Percentiles rank a stretch among this genome's conserved stretches.
Conservation (phyloP, 2,329 filamentous ascomycete species). For the Sporothrix luriei region DNA sequence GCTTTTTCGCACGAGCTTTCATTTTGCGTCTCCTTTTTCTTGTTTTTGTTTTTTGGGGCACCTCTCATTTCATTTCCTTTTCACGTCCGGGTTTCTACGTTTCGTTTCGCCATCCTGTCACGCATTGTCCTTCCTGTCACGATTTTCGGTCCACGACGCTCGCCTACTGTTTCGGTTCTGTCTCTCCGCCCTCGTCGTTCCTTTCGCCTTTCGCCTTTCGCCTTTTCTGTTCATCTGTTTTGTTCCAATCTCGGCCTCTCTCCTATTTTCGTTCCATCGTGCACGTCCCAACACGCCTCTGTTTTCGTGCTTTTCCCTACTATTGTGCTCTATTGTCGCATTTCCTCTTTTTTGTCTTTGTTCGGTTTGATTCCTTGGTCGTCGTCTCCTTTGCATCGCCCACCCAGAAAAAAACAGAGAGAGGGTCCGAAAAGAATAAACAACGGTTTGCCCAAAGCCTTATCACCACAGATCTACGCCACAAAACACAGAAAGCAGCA, state of each 20-base stretch:
- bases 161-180: conserved; percentile 1
- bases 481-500: conserved; percentile 16
- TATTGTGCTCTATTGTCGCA: background rate
- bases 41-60: background rate
- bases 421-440: background rate
- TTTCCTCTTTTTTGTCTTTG: background rate
- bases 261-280: conserved; percentile 14
- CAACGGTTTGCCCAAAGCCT: conserved; percentile 4
- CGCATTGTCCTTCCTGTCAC: background rate
- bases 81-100: background rate
- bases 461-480: conserved; percentile 20
- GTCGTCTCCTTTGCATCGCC: background rate
- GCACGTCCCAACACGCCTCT: background rate
- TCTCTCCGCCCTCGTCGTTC: background rate
- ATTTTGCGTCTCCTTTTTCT: conserved; percentile 17
- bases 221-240: conserved; percentile 11
- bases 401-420: background rate
- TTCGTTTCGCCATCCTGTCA: conserved; percentile 1
- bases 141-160: background rate
- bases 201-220: conserved; percentile 11
- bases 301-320: background rate
- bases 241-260: conserved; percentile 1
- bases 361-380: background rate
- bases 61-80: background rate
- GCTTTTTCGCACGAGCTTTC: conserved; percentile 12